Percentiles rank a stretch among this genome's conserved stretches.
Conservation (phyloP, 108 stramenopile species). For the Seminavis robusta region DNA sequence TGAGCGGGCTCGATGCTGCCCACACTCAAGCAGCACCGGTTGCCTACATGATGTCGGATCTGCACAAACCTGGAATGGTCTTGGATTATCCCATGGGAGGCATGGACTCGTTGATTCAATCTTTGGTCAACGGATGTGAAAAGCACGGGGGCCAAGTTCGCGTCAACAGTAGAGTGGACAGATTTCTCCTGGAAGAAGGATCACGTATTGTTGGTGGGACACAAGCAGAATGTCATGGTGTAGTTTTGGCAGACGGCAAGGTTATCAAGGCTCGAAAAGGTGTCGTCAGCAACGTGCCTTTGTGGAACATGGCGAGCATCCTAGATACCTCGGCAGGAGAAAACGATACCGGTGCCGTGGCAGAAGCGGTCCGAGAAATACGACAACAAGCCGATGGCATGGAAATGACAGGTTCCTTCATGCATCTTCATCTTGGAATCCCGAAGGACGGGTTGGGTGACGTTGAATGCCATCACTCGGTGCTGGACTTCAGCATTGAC, state of each 20-base stretch:
- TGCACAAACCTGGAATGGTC: constrained; percentile 66
- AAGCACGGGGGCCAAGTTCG: constrained; percentile 47
- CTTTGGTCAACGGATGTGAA: constrained; percentile 65
- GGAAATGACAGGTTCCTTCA: constrained; percentile 78
- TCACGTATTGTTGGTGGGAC: not conserved
- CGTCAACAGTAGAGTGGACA: constrained; percentile 46
- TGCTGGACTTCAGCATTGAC: constrained; percentile 57
- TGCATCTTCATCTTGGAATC: constrained; percentile 90
- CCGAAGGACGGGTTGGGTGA: constrained; percentile 62
- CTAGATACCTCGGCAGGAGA: constrained; percentile 43
- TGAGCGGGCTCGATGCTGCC: constrained; percentile 80
- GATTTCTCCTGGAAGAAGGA: constrained; percentile 54
- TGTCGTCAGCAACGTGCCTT: constrained; percentile 83
- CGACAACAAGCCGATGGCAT: constrained; percentile 53
- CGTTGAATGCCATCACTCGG: constrained; percentile 85
- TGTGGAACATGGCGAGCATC: constrained; percentile 80
- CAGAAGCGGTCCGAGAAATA: constrained; percentile 36
- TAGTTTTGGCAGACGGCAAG: constrained; percentile 53
- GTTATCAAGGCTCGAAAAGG: constrained; percentile 57
- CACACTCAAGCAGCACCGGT: constrained; percentile 88
- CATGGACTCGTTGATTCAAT: constrained; percentile 77
- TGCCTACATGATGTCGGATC: constrained; percentile 89
- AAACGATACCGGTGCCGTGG: not conserved
- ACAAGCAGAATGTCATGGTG: constrained; percentile 59
- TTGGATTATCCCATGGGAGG: constrained; percentile 87